Evolutionary conservation across 164 flowering plant species (phyloP), one percentile per base, ranked within the genome.

Genomic region (Cinnamomum micranthum): DNA sequence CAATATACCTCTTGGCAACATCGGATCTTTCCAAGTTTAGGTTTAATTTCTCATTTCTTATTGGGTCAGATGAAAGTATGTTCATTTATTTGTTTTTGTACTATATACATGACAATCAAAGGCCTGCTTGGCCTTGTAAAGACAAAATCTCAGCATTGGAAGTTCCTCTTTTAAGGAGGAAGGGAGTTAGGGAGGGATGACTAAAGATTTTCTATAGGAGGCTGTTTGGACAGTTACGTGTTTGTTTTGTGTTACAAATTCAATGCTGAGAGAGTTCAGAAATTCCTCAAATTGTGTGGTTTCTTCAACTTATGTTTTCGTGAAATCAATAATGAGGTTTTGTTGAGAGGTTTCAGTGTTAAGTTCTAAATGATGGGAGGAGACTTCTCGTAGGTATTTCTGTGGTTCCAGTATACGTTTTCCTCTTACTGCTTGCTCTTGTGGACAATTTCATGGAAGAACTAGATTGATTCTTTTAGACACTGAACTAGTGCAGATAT

Each of bases 121-220:
- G 77, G 78, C 77, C 77, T 73, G 80, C 79, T 55, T 71, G 62
- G 73, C 77, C 81, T 74, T 71, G 70, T 71, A 35, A 77, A 73
- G 60, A 72, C 72, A 76, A 73, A 77, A 69, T 14, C 70, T 47
- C 65, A 47, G 72, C 73, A 75, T 72, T 80, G 73, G 77, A 71
- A 70, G 63, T 60, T 66, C 47, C 71, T 22, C 31, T 70, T 7
- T 15, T 25, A 0, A 24, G 69, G 31, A 74, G 55, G 33, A 60
- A 20, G 68, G 68, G 28, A 35, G 72, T 50, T 14, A 23, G 35
- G 47, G 28, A 41, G 68, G 27, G 22, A 41, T 17, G 62, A 35
- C 24, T 51, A 59, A 69, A 11, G 73, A 35, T 64, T 12, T 11
- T 64, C 31, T 23, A 63, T 12, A 63, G 10, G 67, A 22, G 25